phyloP scores from a whole-genome alignment of 2,329 filamentous ascomycete genomes.

The Chaetothyriales sp. region DNA sequence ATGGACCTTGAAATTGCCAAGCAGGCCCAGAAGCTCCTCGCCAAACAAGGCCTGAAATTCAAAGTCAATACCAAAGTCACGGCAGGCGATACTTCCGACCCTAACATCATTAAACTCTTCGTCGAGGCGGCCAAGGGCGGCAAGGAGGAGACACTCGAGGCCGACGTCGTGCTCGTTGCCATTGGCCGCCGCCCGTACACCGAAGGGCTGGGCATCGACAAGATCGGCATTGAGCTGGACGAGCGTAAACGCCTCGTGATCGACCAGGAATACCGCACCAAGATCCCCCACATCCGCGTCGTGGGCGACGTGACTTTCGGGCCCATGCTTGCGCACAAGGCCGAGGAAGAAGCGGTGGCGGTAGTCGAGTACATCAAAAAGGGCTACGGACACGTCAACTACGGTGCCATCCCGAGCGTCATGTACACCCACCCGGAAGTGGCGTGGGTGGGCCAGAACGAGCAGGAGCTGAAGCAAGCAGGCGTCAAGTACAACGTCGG shows the following conservation, averaged over 20 bases:
- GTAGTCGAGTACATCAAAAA: constrained; percentile 96
- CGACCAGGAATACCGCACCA: constrained; percentile 97
- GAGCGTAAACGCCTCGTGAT: constrained; percentile 91
- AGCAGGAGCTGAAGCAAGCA: constrained; percentile 83
- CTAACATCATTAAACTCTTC: constrained; percentile 63
- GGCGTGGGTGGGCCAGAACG: constrained; percentile 95
- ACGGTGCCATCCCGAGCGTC: constrained; percentile 90
- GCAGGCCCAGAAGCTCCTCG: constrained; percentile 76
- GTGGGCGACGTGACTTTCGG: constrained; percentile 95
- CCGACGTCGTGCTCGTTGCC: constrained; percentile 89
- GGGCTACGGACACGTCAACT: constrained; percentile 97
- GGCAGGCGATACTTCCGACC: constrained; percentile 62
- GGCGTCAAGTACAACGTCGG: constrained; percentile 87
- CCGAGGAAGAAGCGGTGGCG: constrained; percentile 92
- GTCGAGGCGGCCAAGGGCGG: constrained; percentile 91
- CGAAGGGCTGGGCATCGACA: constrained; percentile 78
- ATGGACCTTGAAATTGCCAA: constrained; percentile 96
- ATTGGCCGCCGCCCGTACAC: constrained; percentile 96
- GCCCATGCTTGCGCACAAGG: constrained; percentile 98
- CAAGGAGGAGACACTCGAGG: constrained; percentile 82
- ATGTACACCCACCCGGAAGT: constrained; percentile 99
- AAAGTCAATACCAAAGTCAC: constrained; percentile 94
- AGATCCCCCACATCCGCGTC: constrained; percentile 90
- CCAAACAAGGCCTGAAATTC: constrained; percentile 96
- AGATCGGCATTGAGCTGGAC: constrained; percentile 80